Base-by-base conservation (phyloP, 2,329 filamentous ascomycete genomes). In the Ceratocystis cacaofunesta region DNA sequence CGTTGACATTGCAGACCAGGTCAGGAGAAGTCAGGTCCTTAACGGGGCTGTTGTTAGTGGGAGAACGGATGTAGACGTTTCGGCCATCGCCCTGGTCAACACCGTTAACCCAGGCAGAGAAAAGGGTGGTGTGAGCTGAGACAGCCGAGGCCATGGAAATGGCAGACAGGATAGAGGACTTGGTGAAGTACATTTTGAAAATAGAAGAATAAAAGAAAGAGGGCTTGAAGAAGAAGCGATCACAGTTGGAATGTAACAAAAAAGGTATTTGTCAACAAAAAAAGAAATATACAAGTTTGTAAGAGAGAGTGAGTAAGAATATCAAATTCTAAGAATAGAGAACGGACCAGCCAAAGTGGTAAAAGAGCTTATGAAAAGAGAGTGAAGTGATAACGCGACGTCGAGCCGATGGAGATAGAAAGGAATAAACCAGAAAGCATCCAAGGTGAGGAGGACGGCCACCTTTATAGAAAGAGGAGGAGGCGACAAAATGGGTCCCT, bases 81-180 rank as follows among this genome's bases (percentile, higher is more conserved):
- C 73, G 69, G 66, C 76, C 77, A 68, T 76, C 74, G 64, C 76
- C 76, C 69, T 75, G 74, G 69, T 79, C 76, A 50, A 74, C 70
- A 65, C 74, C 78, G 72, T 80, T 77, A 68, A 80, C 76, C 75
- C 75, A 80, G 66, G 79, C 75, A 61, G 77, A 70, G 70, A 76
- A 78, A 69, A 79, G 76, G 48, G 72, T 74, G 65, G 79, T 73
- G 72, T 82, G 80, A 68, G 75, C 78, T 44, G 76, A 72, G 68
- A 73, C 75, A 68, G 70, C 71, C 72, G 69, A 72, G 72, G 74
- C 73, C 69, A 76, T 72, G 70, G 75, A 73, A 68, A 77, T 69
- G 68, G 71, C 70, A 66, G 74, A 71, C 63, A 71, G 68, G 62
- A 72, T 62, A 5, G 46, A 58, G 60, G 64, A 41, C 58, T 65